phyloP scores from a whole-genome alignment of 2,329 filamentous ascomycete species.

The Conoideocrella luteorostrata region DNA sequence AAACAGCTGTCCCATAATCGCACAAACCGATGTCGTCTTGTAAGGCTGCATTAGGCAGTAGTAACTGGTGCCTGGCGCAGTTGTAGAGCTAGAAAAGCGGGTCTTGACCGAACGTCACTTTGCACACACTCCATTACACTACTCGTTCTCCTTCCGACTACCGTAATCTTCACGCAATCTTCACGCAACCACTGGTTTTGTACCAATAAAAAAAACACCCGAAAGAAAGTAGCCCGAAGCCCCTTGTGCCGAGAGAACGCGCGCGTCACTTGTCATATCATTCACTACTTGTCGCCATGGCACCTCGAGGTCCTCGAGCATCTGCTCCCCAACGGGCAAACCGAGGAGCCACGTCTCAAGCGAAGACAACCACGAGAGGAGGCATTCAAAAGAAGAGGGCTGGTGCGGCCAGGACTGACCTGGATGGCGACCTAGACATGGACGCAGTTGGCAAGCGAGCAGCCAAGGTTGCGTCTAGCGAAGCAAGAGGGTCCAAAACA shows the following conservation, averaged over 20 bases:
- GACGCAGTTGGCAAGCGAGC: constrained; percentile 31
- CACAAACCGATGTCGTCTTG: no score
- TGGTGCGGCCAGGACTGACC: constrained; percentile 35
- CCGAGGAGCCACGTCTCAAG: constrained; percentile 21
- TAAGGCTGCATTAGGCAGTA: not conserved
- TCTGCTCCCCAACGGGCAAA: constrained; percentile 23
- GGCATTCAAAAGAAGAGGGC: constrained; percentile 47
- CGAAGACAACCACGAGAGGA: constrained; percentile 32
- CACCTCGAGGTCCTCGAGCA: constrained; percentile 26
- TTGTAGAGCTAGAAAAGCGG: constrained; percentile 4
- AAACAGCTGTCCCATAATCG: no score
- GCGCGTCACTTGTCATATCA: constrained; percentile 1
- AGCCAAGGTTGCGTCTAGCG: constrained; percentile 23
- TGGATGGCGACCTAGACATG: constrained; percentile 57
- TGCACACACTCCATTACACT: not conserved
- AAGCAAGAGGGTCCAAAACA: constrained; percentile 21
- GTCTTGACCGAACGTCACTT: constrained; percentile 15
- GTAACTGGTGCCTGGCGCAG: not conserved
- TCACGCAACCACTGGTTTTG: not conserved
- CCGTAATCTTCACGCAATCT: not conserved
- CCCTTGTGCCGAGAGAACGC: constrained; percentile 4
- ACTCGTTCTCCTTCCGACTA: not conserved
- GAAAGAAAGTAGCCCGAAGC: not conserved
- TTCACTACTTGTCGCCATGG: constrained; percentile 19
- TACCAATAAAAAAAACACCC: not conserved